Percentiles rank a stretch among this genome's conserved stretches.
phyloP scores from a whole-genome alignment of 176 grass and related monocot genomes.

The Cenchrus fungigraminus region DNA sequence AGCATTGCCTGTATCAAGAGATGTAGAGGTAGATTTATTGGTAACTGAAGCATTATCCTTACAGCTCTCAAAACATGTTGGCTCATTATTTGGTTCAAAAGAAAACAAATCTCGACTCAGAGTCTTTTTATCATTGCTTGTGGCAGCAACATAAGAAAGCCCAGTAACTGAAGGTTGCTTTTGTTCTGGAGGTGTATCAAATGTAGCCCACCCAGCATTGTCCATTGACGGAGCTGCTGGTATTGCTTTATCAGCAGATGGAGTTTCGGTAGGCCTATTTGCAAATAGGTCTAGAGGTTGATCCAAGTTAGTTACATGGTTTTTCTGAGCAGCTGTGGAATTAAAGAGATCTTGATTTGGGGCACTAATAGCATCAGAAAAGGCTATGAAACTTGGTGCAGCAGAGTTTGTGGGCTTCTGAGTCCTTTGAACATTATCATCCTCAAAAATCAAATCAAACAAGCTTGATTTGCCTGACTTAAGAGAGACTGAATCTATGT shows the following conservation, averaged over 20 bases:
- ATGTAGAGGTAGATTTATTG: constrained; percentile 40
- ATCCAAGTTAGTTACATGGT: constrained; percentile 41
- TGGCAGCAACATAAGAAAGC: constrained; percentile 21
- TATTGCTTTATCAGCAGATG: constrained; percentile 39
- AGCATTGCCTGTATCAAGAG: constrained; percentile 46
- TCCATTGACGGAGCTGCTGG: constrained; percentile 37
- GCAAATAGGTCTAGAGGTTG: constrained; percentile 68
- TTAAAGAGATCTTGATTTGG: constrained; percentile 51
- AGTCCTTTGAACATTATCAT: constrained; percentile 29
- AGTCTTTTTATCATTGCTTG: constrained; percentile 27
- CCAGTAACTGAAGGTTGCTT: constrained; percentile 37
- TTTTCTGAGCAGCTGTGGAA: constrained; percentile 31
- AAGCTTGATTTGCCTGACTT: constrained; percentile 64
- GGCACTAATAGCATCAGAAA: constrained; percentile 43
- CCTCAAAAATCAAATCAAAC: constrained; percentile 52
- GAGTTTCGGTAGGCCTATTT: constrained; percentile 33
- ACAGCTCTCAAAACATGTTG: constrained; percentile 32
- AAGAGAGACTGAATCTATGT: constrained; percentile 49
- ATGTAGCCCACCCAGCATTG: constrained; percentile 86
- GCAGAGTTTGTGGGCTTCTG: constrained; percentile 22
- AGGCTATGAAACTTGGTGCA: constrained; percentile 40
- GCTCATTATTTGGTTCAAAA: constrained; percentile 32
- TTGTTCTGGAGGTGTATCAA: constrained; percentile 66
- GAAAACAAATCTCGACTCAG: constrained; percentile 46
- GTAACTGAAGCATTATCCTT: constrained; percentile 44